phyloP scores from a whole-genome alignment of 1,139 yeast species.

The Chernovozyma sophiae-reginae region DNA sequence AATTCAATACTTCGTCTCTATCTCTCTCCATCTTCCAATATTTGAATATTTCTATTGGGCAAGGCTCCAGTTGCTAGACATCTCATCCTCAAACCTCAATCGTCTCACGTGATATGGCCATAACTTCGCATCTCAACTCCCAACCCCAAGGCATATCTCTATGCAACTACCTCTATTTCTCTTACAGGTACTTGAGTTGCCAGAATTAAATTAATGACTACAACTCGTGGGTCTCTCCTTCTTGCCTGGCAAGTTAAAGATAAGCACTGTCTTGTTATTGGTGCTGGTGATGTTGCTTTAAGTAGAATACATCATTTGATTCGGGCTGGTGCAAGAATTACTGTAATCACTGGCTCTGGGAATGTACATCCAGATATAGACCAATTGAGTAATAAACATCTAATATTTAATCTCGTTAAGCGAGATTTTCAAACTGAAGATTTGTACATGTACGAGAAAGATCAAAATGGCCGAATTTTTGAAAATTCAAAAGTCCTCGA shows the following conservation, averaged over 20 bases:
- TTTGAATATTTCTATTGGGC: too few relatives aligned
- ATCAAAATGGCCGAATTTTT: slow-evolving; percentile 12
- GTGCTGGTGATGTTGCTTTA: slow-evolving; percentile 80
- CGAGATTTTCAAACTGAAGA: slow-evolving; percentile 43
- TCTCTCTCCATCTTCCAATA: too few relatives aligned
- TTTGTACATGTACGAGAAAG: slow-evolving; percentile 46
- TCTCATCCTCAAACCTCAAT: too few relatives aligned
- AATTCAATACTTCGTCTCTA: too few relatives aligned
- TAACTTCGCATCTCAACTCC: too few relatives aligned
- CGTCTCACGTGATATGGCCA: too few relatives aligned
- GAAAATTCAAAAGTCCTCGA: background rate
- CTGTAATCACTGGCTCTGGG: slow-evolving; percentile 56
- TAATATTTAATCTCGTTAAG: slow-evolving; percentile 35
- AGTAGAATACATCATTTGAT: slow-evolving; percentile 65
- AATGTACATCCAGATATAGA: slow-evolving; percentile 42
- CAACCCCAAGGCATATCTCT: too few relatives aligned
- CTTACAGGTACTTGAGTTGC: too few relatives aligned
- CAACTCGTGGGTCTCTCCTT: slow-evolving; percentile 51
- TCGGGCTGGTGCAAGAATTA: slow-evolving; percentile 65
- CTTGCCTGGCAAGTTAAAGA: slow-evolving; percentile 70
- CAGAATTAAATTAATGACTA: too few relatives aligned
- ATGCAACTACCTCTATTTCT: too few relatives aligned
- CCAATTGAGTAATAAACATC: slow-evolving; percentile 36
- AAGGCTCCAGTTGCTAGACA: too few relatives aligned
- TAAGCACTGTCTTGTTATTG: slow-evolving; percentile 68